These are phyloP conservation scores for Gastrodia elata DNA, from an alignment of 106 monocot species.

Conservation along the genomic window DNA sequence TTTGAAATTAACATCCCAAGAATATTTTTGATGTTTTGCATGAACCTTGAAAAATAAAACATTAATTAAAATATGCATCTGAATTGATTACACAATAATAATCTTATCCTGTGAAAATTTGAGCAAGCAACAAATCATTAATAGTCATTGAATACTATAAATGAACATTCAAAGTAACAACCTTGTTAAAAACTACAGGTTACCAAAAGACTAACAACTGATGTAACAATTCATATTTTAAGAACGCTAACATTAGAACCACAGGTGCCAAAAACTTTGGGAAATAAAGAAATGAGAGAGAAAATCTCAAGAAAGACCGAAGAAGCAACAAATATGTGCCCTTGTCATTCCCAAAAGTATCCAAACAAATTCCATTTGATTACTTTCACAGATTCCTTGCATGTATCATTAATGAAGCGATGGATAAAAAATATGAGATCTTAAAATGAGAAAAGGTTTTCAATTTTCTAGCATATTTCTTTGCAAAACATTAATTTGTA, in stretches of 20 bases:
- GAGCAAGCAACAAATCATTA: neutral
- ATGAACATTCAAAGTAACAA: neutral
- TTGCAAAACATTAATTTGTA: neutral
- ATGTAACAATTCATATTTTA: neutral
- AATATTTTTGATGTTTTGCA: slow-evolving; percentile 7
- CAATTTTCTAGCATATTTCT: neutral
- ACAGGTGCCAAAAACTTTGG: neutral
- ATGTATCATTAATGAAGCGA: neutral
- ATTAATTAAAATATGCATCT: slow-evolving; percentile 1
- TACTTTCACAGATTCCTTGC: neutral
- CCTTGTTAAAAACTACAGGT: neutral
- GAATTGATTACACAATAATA: neutral
- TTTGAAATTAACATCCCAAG: slow-evolving; percentile 5
- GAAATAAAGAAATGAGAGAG: neutral
- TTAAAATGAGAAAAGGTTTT: neutral
- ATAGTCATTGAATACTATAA: neutral
- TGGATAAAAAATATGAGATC: neutral
- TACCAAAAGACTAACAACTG: slow-evolving; percentile 1
- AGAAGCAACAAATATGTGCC: neutral
- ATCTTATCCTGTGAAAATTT: neutral
- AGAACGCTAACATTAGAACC: neutral
- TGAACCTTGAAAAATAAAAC: slow-evolving; percentile 33
- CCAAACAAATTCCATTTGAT: neutral
- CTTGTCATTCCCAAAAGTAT: neutral
- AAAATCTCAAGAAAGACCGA: neutral